phyloP scores from a whole-genome alignment of 495 filamentous ascomycete genomes.

The Chaetomium cochliodes region DNA sequence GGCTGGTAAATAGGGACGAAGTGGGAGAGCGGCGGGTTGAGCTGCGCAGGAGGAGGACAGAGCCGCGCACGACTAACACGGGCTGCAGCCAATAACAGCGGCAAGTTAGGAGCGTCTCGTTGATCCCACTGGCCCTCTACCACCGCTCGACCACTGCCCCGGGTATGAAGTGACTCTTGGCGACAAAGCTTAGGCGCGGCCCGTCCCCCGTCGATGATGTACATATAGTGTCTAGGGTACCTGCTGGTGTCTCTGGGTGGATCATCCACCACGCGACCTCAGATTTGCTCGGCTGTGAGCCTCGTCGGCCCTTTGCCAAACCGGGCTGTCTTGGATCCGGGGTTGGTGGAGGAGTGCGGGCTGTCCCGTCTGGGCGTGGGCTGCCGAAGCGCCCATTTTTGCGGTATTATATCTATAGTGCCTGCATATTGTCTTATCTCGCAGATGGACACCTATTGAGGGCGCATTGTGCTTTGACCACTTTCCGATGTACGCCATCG shows the following conservation, averaged over 20 bases:
- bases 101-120: background rate
- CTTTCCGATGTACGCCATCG: background rate
- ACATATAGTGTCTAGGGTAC: constrained; percentile 7
- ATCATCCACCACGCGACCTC: constrained; percentile 2
- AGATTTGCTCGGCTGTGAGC: too few species aligned
- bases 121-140: background rate
- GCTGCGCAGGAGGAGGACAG: background rate
- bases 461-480: background rate
- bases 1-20: background rate
- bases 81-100: background rate
- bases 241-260: background rate
- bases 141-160: background rate
- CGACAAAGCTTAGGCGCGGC: background rate
- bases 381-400: background rate
- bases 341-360: constrained; percentile 12
- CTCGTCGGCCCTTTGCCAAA: too few species aligned
- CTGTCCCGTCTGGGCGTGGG: constrained; percentile 15
- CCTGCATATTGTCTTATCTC: background rate
- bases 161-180: background rate
- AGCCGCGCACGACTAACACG: background rate
- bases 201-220: background rate
- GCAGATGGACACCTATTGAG: background rate
- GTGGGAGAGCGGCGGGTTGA: background rate
- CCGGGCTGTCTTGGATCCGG: background rate
- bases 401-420: background rate